A percentile compares a stretch with the other conserved stretches of the same genome.
Evolutionary conservation across 1,139 yeast species (phyloP).

Genomic region (Protomyces macrosporus): DNA sequence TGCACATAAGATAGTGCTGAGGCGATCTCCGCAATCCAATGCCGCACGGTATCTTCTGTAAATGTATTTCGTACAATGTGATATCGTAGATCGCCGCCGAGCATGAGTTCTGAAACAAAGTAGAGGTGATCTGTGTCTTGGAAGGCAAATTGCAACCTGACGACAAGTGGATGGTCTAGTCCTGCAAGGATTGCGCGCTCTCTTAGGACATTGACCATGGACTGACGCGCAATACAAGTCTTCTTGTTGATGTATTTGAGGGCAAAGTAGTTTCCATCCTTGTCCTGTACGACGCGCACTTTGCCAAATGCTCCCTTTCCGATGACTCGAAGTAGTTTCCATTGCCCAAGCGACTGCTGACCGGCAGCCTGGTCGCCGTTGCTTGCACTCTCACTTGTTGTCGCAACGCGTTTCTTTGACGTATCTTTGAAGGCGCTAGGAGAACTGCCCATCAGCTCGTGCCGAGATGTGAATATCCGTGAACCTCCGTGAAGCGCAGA

Average conservation of each 20-base stretch:
- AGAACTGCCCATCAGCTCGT: not conserved
- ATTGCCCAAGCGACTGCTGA: conserved; percentile 14
- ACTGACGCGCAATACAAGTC: conserved; percentile 28
- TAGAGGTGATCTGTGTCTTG: conserved; percentile 59
- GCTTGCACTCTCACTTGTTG: not conserved
- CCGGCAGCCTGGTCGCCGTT: not conserved
- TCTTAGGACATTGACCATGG: conserved; percentile 50
- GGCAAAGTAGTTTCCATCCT: conserved; percentile 27
- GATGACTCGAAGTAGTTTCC: conserved; percentile 28
- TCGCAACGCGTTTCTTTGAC: not conserved
- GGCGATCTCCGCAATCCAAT: conserved; percentile 62
- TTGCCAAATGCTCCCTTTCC: conserved; percentile 32
- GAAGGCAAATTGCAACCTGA: conserved; percentile 72
- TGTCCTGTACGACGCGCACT: conserved; percentile 31
- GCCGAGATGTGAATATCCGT: not conserved
- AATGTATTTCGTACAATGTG: conserved; percentile 55
- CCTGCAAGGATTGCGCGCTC: conserved; percentile 59
- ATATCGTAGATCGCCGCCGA: conserved; percentile 84
- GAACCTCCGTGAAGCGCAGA: too few species aligned
- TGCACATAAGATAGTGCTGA: conserved; percentile 65
- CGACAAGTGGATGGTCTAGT: conserved; percentile 71
- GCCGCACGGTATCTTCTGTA: conserved; percentile 57
- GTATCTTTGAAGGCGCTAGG: not conserved
- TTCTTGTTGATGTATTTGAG: conserved; percentile 31
- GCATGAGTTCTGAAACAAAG: conserved; percentile 66